phyloP scores from a whole-genome alignment of 306 rosid genomes.

The Cucumis cinereus region DNA sequence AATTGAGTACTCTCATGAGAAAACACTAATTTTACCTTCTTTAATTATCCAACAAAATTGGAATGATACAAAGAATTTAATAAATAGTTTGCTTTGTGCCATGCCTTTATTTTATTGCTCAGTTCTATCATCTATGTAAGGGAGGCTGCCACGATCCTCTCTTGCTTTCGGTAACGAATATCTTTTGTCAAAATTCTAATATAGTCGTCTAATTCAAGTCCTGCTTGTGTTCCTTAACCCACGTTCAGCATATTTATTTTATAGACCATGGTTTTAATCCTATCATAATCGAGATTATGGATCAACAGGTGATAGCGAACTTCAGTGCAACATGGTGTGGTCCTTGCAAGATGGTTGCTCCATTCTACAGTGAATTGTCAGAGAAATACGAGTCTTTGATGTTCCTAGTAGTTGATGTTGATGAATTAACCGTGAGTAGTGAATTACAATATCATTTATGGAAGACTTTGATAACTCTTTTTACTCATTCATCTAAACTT shows the following conservation, averaged over 20 bases:
- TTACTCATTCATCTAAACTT: background rate
- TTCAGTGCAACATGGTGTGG: slow-evolving; percentile 98
- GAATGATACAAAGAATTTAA: background rate
- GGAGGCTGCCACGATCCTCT: background rate
- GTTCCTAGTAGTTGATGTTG: slow-evolving; percentile 82
- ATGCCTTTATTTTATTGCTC: background rate
- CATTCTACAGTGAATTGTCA: slow-evolving; percentile 63
- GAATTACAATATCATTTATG: background rate
- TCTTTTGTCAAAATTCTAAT: background rate
- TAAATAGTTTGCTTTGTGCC: background rate
- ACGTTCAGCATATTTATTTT: background rate
- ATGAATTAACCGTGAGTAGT: slow-evolving; percentile 76
- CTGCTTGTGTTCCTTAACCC: background rate
- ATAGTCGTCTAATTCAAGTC: background rate
- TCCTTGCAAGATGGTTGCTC: slow-evolving; percentile 79
- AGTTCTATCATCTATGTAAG: background rate
- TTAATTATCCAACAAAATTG: background rate
- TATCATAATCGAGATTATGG: slow-evolving; percentile 8
- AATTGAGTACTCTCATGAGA: background rate
- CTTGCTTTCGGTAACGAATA: background rate
- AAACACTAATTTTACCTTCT: background rate
- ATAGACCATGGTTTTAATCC: background rate
- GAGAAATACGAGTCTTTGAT: slow-evolving; percentile 63
- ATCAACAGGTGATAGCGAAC: slow-evolving; percentile 73
- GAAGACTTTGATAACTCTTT: background rate